Conservation (phyloP, 306 rosid genomes). For the Quercus agrifolia region DNA sequence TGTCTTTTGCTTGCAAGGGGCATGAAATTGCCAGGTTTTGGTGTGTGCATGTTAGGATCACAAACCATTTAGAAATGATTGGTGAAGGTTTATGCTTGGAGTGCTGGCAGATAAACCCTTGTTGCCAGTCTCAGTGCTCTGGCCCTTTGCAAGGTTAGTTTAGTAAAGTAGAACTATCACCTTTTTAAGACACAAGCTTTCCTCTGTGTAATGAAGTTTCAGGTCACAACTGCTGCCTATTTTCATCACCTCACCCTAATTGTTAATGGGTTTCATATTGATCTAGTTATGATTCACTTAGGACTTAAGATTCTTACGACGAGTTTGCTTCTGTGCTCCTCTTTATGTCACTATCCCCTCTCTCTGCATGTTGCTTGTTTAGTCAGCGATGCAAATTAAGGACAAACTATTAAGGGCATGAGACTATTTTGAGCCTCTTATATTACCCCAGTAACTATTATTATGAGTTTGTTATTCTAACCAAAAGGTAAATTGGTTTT, state of each 20-base stretch:
- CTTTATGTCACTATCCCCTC: background rate
- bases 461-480: background rate
- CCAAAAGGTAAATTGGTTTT: slow-evolving; percentile 6
- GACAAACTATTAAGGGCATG: background rate
- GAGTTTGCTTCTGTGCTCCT: background rate
- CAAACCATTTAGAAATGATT: background rate
- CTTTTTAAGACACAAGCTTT: background rate
- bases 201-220: background rate
- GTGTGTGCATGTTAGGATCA: background rate
- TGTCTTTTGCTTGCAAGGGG: slow-evolving; percentile 14
- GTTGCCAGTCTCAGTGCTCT: background rate
- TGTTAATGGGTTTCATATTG: background rate
- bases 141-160: background rate
- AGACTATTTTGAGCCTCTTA: background rate
- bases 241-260: background rate
- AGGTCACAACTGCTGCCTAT: background rate
- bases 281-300: background rate
- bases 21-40: slow-evolving; percentile 7
- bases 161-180: background rate
- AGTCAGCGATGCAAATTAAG: background rate
- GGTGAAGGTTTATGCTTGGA: slow-evolving; percentile 8
- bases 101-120: background rate
- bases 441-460: background rate
- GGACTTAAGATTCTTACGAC: background rate
- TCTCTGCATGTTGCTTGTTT: background rate